Evolutionary conservation across 2,329 filamentous ascomycete genomes (phyloP).

Genomic region (Cercospora sojina): DNA sequence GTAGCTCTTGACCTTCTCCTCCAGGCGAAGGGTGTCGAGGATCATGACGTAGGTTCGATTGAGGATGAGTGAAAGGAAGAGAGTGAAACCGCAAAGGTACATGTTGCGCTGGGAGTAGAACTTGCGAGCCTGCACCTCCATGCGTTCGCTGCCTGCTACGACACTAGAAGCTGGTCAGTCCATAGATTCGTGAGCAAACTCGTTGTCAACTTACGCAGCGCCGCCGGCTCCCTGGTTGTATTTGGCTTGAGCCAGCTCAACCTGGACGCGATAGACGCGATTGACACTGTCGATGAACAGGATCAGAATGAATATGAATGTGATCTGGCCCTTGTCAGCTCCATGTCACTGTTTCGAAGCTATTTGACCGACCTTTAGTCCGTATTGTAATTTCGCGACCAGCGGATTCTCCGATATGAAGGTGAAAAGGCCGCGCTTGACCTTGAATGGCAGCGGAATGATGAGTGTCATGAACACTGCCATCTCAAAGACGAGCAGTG

Average conservation of each 20-base stretch:
- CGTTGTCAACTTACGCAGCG: slow-evolving; percentile 48
- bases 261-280: slow-evolving; percentile 93
- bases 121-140: slow-evolving; percentile 98
- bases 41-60: slow-evolving; percentile 99
- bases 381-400: slow-evolving; percentile 93
- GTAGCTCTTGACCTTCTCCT: slow-evolving; percentile 84
- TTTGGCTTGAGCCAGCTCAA: slow-evolving; percentile 78
- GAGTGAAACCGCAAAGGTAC: slow-evolving; percentile 99
- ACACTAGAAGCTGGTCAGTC: slow-evolving; percentile 48
- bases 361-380: slow-evolving; percentile 68
- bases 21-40: slow-evolving; percentile 83
- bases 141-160: slow-evolving; percentile 81
- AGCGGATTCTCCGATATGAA: slow-evolving; percentile 89
- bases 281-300: slow-evolving; percentile 96
- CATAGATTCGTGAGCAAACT: neutral
- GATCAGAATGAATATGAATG: slow-evolving; percentile 97
- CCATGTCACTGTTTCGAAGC: neutral
- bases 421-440: slow-evolving; percentile 84
- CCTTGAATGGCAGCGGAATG: slow-evolving; percentile 81
- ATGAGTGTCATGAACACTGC: slow-evolving; percentile 74
- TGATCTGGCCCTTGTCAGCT: slow-evolving; percentile 60
- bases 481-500: slow-evolving; percentile 82
- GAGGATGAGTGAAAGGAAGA: slow-evolving; percentile 96
- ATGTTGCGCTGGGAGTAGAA: slow-evolving; percentile 99
- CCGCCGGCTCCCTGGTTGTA: slow-evolving; percentile 44